Evolutionary conservation across 2,329 filamentous ascomycete species (phyloP), one percentile per base, ranked within the genome.

Genomic region (Ramularia collo-cygni): DNA sequence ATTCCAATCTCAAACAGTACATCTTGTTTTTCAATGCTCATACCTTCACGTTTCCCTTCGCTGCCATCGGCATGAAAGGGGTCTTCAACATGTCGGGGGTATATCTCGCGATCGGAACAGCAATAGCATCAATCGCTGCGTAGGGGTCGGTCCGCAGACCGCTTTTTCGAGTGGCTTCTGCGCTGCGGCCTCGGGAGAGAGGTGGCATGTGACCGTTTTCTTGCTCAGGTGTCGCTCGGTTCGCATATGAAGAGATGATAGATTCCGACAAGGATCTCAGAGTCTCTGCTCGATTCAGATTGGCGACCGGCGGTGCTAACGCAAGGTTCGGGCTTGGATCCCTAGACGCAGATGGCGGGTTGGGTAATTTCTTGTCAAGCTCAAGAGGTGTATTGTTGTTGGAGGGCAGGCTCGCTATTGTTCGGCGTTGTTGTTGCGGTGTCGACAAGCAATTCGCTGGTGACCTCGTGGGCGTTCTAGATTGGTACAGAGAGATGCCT

Each of bases 241-340:
- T 52, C 7, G 53, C 50, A 21, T 59, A 59, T 17, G 51, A 52
- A 10, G 55, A 56, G 15, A 59, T 58, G 30, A 60, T 60, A n/a
- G 50, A 55, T 9, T 59, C 56, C 1, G 54, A 55, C 12, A 59
- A 35, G 17, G 53, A 58, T 14, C 57, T 51, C 9, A 53, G 18
- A n/a, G 57, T 60, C 28, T 53, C 51, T 9, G 41, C 50, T 31
- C 56, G 41, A 13, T 43, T 42, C 12, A 14, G 10, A 10, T 7
- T 17, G 34, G 17, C 4, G n/a, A 3, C 14, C 14, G 13, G 1
- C 3, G 21, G 14, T 13, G 34, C 17, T 24, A 24, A 10, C 10
- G 21, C 18, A 18, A 14, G 14, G 8, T n/a, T 13, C 9, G 40
- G 46, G 13, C 44, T 50, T 12, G 45, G 46, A 2, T 42, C 38